phyloP scores from a whole-genome alignment of 306 rosid species.

The Trifolium subterraneum region DNA sequence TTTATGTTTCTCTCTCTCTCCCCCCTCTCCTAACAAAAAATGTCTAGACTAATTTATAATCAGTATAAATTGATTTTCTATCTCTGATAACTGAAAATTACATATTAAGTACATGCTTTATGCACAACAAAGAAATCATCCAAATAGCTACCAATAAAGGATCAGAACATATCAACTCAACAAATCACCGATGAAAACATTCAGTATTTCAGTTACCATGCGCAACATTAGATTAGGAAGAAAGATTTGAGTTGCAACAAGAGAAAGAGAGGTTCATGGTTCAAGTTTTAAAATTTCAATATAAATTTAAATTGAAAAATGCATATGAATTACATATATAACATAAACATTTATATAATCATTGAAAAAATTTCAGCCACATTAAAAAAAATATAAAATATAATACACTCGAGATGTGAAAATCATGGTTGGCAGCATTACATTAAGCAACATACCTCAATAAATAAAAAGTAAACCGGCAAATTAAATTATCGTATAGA shows the following conservation, averaged over 20 bases:
- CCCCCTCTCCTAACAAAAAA: constrained; percentile 17
- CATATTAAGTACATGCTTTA: background rate
- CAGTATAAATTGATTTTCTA: constrained; percentile 8
- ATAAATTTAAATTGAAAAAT: constrained; percentile 27
- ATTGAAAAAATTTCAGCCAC: constrained; percentile 24
- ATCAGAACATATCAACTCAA: constrained; percentile 21
- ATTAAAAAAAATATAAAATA: background rate
- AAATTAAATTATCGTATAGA: constrained; percentile 39
- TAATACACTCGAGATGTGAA: constrained; percentile 18
- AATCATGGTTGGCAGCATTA: constrained; percentile 32
- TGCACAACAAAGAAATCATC: constrained; percentile 20
- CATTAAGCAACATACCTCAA: constrained; percentile 38
- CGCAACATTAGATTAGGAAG: constrained; percentile 13
- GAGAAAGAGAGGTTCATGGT: constrained; percentile 11
- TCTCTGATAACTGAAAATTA: background rate
- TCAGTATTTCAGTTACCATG: background rate
- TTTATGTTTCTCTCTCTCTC: background rate
- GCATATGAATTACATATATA: background rate
- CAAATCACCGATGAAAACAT: constrained; percentile 21
- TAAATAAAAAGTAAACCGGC: constrained; percentile 30
- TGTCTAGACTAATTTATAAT: constrained; percentile 17
- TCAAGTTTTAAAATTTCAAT: background rate
- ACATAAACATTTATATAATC: constrained; percentile 4
- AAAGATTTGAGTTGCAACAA: constrained; percentile 19
- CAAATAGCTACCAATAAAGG: constrained; percentile 19